Percentiles rank a stretch among this genome's conserved stretches.
Conservation (phyloP, 2,329 filamentous ascomycete genomes). For the Ophiocordyceps polyrhachis-furcata region DNA sequence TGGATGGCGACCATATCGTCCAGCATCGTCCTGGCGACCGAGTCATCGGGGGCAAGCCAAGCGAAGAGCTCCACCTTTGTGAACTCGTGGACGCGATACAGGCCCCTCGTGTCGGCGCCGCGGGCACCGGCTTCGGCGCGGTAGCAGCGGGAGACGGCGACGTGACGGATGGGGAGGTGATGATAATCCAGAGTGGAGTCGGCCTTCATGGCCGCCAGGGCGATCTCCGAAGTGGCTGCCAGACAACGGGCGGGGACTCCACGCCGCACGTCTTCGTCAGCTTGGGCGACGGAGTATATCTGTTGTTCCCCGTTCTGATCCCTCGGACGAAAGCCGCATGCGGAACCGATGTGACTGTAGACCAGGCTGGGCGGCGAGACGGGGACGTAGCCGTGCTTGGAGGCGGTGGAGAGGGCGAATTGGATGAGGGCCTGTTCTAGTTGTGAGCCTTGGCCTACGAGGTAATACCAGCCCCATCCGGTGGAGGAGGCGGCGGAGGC, state of each 20-base stretch:
- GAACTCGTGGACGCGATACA: constrained; percentile 96
- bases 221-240: constrained; percentile 84
- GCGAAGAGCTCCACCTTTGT: constrained; percentile 97
- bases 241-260: constrained; percentile 55
- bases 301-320: constrained; percentile 85
- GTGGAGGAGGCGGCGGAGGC: constrained; percentile 59
- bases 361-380: constrained; percentile 79
- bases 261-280: constrained; percentile 37
- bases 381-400: constrained; percentile 56
- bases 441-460: constrained; percentile 76
- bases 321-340: constrained; percentile 86
- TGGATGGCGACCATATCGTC: constrained; percentile 78
- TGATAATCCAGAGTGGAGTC: constrained; percentile 44
- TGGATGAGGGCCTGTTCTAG: constrained; percentile 89
- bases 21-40: constrained; percentile 41
- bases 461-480: constrained; percentile 97
- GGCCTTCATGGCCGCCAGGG: constrained; percentile 79
- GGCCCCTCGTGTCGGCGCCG: constrained; percentile 76
- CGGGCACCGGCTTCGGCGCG: constrained; percentile 84
- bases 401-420: constrained; percentile 61
- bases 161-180: constrained; percentile 57
- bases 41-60: constrained; percentile 53
- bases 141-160: constrained; percentile 83
- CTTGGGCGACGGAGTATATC: constrained; percentile 62
- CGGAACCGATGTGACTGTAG: constrained; percentile 75